Evolutionary conservation across 257 asterid species (phyloP).

Genomic region (Coffea eugenioides): DNA sequence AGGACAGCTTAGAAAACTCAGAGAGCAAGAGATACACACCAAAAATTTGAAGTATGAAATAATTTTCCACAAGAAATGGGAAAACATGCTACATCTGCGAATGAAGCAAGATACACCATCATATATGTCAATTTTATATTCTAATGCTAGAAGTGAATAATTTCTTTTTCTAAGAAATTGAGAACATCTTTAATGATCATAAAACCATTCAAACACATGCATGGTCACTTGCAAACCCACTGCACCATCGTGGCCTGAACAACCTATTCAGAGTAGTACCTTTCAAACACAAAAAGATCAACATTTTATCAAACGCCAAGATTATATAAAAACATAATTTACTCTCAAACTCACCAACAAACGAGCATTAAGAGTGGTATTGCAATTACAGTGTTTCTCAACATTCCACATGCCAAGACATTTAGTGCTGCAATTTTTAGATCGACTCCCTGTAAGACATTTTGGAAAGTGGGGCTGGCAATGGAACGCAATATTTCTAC

Average conservation of each 20-base stretch:
- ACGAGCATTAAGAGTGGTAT: neutral
- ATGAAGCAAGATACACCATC: neutral
- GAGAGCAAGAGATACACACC: neutral
- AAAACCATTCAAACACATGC: neutral
- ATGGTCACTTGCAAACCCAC: neutral
- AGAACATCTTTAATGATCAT: neutral
- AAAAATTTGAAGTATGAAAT: neutral
- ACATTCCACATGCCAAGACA: neutral
- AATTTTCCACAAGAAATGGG: neutral
- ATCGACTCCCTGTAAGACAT: neutral
- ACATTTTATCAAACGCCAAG: no score
- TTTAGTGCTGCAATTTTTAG: neutral
- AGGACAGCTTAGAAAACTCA: neutral
- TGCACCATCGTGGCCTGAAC: neutral
- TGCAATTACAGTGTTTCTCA: neutral
- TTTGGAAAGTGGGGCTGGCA: neutral
- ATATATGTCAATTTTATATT: no score
- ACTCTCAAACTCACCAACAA: neutral
- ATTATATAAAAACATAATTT: no score
- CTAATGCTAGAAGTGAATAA: neutral
- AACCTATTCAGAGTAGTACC: neutral
- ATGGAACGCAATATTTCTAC: neutral
- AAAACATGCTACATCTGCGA: neutral
- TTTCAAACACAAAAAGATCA: neutral
- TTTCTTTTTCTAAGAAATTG: neutral